phyloP scores from a whole-genome alignment of 1,284 basidiomycete species.

The Peniophora sp. region DNA sequence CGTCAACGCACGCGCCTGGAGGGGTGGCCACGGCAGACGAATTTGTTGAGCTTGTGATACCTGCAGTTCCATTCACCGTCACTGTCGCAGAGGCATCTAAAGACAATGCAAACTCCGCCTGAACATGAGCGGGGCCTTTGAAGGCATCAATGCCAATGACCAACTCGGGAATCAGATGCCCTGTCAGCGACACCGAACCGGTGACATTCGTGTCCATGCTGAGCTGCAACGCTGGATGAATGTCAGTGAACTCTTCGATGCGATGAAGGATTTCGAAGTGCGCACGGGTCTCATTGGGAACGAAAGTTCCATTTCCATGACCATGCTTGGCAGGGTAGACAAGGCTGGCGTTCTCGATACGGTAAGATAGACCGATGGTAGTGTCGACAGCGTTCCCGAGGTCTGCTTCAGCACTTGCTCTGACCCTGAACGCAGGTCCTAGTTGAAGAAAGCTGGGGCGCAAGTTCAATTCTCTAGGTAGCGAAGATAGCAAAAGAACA shows the following conservation, averaged over 20 bases:
- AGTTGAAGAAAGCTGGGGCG: not conserved
- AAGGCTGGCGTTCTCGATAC: not conserved
- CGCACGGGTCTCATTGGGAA: not conserved
- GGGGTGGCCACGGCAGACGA: not conserved
- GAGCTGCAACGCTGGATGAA: not conserved
- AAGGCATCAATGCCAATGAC: not conserved
- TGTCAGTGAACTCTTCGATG: not conserved
- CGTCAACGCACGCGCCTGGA: not conserved
- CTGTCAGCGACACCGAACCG: not conserved
- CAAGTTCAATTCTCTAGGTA: not conserved
- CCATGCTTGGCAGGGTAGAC: not conserved
- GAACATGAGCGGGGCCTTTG: not conserved
- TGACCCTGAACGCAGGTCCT: not conserved
- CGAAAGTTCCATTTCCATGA: not conserved
- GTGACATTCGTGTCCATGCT: not conserved
- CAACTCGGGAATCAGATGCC: not conserved
- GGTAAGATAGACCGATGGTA: not conserved
- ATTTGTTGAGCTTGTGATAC: not conserved
- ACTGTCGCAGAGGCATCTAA: not conserved
- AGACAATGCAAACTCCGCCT: not conserved
- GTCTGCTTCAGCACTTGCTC: not conserved
- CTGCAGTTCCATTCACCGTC: not conserved
- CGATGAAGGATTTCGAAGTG: not conserved
- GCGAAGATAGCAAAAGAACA: not conserved
- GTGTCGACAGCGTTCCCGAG: not conserved